phyloP scores from a whole-genome alignment of 768 basidiomycete species.

The Leccinum disarticulatum region DNA sequence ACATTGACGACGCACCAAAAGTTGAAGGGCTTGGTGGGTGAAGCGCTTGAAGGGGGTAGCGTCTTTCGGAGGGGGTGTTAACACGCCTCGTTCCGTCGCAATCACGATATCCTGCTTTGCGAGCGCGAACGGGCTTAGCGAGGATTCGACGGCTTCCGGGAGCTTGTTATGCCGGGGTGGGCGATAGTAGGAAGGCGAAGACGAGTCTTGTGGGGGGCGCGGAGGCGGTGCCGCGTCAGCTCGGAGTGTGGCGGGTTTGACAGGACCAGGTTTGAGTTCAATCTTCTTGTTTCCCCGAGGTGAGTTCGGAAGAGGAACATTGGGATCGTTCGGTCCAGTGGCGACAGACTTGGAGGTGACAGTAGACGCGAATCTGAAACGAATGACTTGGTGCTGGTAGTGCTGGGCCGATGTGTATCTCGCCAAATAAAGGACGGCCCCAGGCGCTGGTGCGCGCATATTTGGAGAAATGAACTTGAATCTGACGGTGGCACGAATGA shows the following conservation, averaged over 20 bases:
- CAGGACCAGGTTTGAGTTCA: slow-evolving; percentile 63
- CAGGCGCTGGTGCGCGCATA: not conserved
- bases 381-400: slow-evolving; percentile 1
- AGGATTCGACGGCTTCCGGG: slow-evolving; percentile 20
- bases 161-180: slow-evolving; percentile 25
- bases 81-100: slow-evolving; percentile 66
- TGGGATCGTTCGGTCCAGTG: slow-evolving; percentile 20
- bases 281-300: slow-evolving; percentile 46
- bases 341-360: slow-evolving; percentile 27
- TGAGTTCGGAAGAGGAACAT: slow-evolving; percentile 25
- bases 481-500: slow-evolving; percentile 14
- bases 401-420: not conserved
- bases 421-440: not conserved
- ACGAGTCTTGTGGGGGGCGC: slow-evolving; percentile 23
- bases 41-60: slow-evolving; percentile 57
- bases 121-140: slow-evolving; percentile 42
- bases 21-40: slow-evolving; percentile 47
- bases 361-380: slow-evolving; percentile 29
- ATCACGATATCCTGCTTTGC: slow-evolving; percentile 62
- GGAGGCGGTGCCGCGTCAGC: slow-evolving; percentile 19
- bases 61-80: slow-evolving; percentile 61
- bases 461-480: slow-evolving; percentile 16
- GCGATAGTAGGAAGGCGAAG: slow-evolving; percentile 27
- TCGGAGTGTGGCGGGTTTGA: slow-evolving; percentile 41
- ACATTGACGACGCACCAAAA: slow-evolving; percentile 37